These are phyloP conservation scores for Aspergillus novoparasiticus DNA, from an alignment of 2,329 filamentous ascomycete genomes.

Conservation along the genomic window DNA sequence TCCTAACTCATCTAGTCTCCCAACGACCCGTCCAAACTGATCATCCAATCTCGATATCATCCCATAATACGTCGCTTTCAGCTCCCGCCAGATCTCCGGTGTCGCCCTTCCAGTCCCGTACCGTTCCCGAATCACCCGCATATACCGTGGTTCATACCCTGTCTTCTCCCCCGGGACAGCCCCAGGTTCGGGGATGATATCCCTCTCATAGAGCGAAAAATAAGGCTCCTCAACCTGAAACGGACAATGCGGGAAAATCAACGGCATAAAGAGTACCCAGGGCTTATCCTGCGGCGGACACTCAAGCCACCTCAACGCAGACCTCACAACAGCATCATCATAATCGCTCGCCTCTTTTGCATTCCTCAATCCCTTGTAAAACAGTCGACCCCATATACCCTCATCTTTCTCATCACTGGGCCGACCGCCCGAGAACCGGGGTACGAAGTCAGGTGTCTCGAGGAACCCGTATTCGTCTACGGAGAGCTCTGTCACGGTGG, in stretches of 20 bases:
- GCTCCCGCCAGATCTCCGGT: slow-evolving; percentile 46
- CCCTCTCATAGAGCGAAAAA: slow-evolving; percentile 50
- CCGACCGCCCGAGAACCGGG: not conserved
- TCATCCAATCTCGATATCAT: slow-evolving; percentile 52
- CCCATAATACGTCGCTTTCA: slow-evolving; percentile 51
- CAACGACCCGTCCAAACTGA: slow-evolving; percentile 46
- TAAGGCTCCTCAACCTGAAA: slow-evolving; percentile 54
- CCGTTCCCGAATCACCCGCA: not conserved
- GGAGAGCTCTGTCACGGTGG: not conserved
- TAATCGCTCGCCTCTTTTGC: slow-evolving; percentile 45
- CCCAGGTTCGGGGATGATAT: not conserved
- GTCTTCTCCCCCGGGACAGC: not conserved
- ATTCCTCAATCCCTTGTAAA: slow-evolving; percentile 47
- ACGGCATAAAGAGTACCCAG: slow-evolving; percentile 5
- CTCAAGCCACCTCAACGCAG: slow-evolving; percentile 49
- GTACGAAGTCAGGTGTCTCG: not conserved
- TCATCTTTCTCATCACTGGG: not conserved
- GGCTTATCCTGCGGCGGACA: slow-evolving; percentile 35
- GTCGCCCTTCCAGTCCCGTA: slow-evolving; percentile 47
- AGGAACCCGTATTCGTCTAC: not conserved
- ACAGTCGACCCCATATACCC: not conserved
- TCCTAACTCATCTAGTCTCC: not conserved
- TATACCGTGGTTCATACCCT: not conserved
- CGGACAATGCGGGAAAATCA: slow-evolving; percentile 50
- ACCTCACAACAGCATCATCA: slow-evolving; percentile 47